These are phyloP conservation scores for Penicillium robsamsonii DNA, from an alignment of 495 filamentous ascomycete genomes.

Conservation along the genomic window DNA sequence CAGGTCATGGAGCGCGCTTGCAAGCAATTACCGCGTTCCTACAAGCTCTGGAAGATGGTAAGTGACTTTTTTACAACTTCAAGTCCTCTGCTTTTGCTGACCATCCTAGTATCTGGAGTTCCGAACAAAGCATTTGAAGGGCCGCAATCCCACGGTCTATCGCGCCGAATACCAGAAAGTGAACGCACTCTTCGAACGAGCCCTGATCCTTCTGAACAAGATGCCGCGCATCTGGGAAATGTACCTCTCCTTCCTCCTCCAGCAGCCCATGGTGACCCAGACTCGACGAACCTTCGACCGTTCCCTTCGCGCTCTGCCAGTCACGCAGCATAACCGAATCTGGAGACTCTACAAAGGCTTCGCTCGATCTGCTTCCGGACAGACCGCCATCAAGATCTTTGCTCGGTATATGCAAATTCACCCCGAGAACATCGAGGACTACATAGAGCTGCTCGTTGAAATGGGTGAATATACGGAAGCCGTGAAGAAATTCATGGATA, in stretches of 20 bases:
- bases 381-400: slow-evolving; percentile 92
- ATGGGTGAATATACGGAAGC: slow-evolving; percentile 87
- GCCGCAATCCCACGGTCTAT: slow-evolving; percentile 80
- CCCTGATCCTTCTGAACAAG: slow-evolving; percentile 93
- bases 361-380: slow-evolving; percentile 86
- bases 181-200: slow-evolving; percentile 92
- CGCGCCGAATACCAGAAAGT: slow-evolving; percentile 85
- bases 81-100: slow-evolving; percentile 11
- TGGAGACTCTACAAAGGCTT: slow-evolving; percentile 93
- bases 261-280: slow-evolving; percentile 88
- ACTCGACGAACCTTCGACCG: slow-evolving; percentile 92
- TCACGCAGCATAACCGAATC: slow-evolving; percentile 96
- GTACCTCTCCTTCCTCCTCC: slow-evolving; percentile 87
- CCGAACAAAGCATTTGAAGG: slow-evolving; percentile 74
- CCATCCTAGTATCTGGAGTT: slow-evolving; percentile 75
- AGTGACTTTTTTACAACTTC: slow-evolving; percentile 6
- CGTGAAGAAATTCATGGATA: slow-evolving; percentile 87
- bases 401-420: slow-evolving; percentile 96
- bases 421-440: slow-evolving; percentile 93
- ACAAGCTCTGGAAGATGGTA: slow-evolving; percentile 99
- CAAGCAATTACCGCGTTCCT: slow-evolving; percentile 83
- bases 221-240: slow-evolving; percentile 99
- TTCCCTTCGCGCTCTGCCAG: slow-evolving; percentile 87
- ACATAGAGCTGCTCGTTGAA: slow-evolving; percentile 81
- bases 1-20: slow-evolving; percentile 83